These are phyloP conservation scores for Nicotiana paniculata DNA, from an alignment of 257 asterid species.

Conservation along the genomic window DNA sequence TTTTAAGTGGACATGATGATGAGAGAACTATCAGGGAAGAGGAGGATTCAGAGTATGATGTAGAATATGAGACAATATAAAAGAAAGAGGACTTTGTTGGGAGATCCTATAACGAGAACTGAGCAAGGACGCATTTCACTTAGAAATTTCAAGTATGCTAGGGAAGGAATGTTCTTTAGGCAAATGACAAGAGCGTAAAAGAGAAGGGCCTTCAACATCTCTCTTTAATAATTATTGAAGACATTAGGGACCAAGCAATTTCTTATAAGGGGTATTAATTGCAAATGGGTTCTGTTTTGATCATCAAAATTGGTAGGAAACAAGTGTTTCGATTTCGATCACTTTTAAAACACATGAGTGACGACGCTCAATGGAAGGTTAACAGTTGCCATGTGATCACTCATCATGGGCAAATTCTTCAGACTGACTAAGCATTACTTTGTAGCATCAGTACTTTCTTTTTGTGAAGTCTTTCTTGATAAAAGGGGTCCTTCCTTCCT, in stretches of 20 bases:
- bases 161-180: not conserved
- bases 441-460: not conserved
- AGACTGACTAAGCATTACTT: not conserved
- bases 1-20: not conserved
- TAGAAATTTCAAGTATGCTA: not conserved
- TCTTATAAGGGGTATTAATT: not conserved
- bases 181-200: not conserved
- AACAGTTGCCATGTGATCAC: not conserved
- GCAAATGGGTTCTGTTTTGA: not conserved
- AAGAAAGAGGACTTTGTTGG: not conserved
- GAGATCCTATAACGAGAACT: not conserved
- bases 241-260: not conserved
- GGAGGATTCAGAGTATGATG: not conserved
- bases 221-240: not conserved
- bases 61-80: not conserved
- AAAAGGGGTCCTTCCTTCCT: not conserved
- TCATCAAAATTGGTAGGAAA: not conserved
- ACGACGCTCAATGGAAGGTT: not conserved
- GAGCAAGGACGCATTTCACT: not conserved
- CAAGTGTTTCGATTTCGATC: not conserved
- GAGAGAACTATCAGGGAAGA: not conserved
- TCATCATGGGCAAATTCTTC: not conserved
- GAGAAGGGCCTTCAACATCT: not conserved
- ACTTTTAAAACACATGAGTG: not conserved
- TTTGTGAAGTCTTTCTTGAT: not conserved